Conservation (phyloP, 768 basidiomycete genomes). For the Suillus clintonianus region DNA sequence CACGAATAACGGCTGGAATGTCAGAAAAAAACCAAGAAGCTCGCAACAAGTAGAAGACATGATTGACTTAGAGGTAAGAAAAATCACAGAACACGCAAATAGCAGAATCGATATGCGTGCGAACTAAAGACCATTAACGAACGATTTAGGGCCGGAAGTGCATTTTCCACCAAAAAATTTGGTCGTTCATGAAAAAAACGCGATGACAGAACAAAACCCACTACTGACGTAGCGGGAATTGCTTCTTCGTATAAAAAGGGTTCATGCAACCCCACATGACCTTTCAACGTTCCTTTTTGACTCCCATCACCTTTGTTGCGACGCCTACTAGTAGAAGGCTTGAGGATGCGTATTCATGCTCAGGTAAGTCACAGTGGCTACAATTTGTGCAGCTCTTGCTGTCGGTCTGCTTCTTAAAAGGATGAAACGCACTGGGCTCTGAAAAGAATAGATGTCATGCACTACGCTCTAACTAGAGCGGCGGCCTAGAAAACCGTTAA, state of each 20-base stretch:
- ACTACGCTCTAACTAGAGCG: conserved; percentile 48
- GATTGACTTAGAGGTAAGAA: no score
- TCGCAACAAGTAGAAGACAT: no score
- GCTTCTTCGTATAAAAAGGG: conserved; percentile 7
- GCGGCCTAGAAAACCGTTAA: conserved; percentile 70
- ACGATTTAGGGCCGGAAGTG: no score
- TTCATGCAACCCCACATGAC: background rate
- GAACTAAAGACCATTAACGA: no score
- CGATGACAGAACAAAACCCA: no score
- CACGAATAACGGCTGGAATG: no score
- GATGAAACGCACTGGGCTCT: conserved; percentile 73
- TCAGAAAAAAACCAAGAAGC: no score
- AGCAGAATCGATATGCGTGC: no score
- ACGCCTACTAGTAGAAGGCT: background rate
- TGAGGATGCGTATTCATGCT: background rate
- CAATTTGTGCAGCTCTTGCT: background rate
- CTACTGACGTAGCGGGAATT: no score
- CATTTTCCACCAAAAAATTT: no score
- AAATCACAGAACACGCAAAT: no score
- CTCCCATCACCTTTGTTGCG: conserved; percentile 1
- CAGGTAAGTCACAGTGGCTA: background rate
- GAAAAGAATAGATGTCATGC: conserved; percentile 50
- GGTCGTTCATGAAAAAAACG: no score
- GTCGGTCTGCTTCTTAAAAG: conserved; percentile 14
- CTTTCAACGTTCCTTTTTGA: background rate